Evolutionary conservation across 495 filamentous ascomycete species (phyloP), one percentile per base, ranked within the genome.

Genomic region (Staphylotrichum longicolle): DNA sequence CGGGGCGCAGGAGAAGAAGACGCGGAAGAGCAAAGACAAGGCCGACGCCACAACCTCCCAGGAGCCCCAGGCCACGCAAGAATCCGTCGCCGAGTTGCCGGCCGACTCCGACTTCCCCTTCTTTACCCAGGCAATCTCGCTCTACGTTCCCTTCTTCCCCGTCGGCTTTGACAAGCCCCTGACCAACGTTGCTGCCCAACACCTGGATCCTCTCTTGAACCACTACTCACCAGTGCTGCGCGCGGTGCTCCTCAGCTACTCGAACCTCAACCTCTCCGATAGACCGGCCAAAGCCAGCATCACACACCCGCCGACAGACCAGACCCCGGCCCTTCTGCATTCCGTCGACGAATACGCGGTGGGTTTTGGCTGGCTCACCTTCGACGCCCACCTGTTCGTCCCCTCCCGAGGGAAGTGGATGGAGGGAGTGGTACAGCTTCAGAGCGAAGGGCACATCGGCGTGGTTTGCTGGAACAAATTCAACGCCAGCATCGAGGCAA

Each of bases 401-500:
- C 79, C 79, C 7, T 66, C 73, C 0, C 72, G 79, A 33, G 78
- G 79, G 35, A 77, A 75, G 20, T 79, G 72, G 73, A 75, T 82
- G 70, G 78, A 82, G 65, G 79, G 79, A 40, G 70, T 68, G 1
- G 69, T 80, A 40, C 78, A 79, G 48, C 70, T 82, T 8, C 78
- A 82, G 61, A 77, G 70, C 59, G 77, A 78, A 15, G 79, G 78
- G 1, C 76, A 80, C 57, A 75, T 82, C 15, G 79, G 79, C 8
- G 71, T 80, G 35, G 74, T 80, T 40, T 82, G 79, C 61, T 82
- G 76, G 73, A 70, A 74, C 51, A 73, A 74, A 64, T 80, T 80
- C 69, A 82, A 82, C 54, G 78, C 77, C 33, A 79, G 76, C 44
- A 80, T 82, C 41, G 78, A 80, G 58, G 72, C 79, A 1, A 74